phyloP scores from a whole-genome alignment of 2,329 filamentous ascomycete species.

The Hysterium pulicare region DNA sequence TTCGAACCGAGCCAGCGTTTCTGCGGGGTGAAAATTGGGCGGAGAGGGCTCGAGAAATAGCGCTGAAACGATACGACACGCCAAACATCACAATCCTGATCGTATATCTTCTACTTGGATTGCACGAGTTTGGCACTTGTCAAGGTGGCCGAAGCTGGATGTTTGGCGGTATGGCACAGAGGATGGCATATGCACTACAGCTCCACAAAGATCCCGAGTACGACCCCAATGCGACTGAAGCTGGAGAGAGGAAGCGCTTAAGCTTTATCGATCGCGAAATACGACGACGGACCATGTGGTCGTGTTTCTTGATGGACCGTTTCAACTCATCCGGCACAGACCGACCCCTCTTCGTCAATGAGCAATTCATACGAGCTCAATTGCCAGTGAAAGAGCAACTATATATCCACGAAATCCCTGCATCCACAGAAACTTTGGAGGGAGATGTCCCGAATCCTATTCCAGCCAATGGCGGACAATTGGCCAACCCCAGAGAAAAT shows the following conservation, averaged over 20 bases:
- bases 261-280: slow-evolving; percentile 95
- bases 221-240: slow-evolving; percentile 66
- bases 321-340: slow-evolving; percentile 97
- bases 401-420: slow-evolving; percentile 88
- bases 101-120: slow-evolving; percentile 78
- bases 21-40: slow-evolving; percentile 91
- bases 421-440: slow-evolving; percentile 77
- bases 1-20: slow-evolving; percentile 74
- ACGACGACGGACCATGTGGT: slow-evolving; percentile 92
- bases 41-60: slow-evolving; percentile 78
- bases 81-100: slow-evolving; percentile 96
- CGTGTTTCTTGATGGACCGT: slow-evolving; percentile 94
- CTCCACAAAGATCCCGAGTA: slow-evolving; percentile 87
- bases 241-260: slow-evolving; percentile 57
- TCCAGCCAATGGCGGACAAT: slow-evolving; percentile 60
- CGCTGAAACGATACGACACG: slow-evolving; percentile 83
- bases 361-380: slow-evolving; percentile 84
- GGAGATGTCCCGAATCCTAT: slow-evolving; percentile 65
- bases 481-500: slow-evolving; percentile 69
- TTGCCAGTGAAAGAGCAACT: slow-evolving; percentile 86
- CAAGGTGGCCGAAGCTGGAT: slow-evolving; percentile 96
- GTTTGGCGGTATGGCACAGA: slow-evolving; percentile 86
- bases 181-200: slow-evolving; percentile 95
- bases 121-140: slow-evolving; percentile 96
- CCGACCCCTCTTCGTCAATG: slow-evolving; percentile 83